Evolutionary conservation across 2,329 filamentous ascomycete species (phyloP).

Genomic region (Nemania bipapillata): DNA sequence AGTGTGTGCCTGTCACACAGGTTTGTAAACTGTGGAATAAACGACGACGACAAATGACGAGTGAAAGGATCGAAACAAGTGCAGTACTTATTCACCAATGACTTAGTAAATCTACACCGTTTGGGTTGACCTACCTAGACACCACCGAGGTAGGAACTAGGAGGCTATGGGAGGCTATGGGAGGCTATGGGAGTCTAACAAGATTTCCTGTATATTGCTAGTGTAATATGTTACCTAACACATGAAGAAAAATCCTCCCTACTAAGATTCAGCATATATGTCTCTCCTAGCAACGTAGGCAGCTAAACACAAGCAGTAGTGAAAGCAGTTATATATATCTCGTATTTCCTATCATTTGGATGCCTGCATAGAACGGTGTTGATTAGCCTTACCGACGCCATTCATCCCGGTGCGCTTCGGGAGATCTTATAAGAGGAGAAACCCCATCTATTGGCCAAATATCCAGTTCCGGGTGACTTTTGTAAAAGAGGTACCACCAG

Average conservation of each 20-base stretch:
- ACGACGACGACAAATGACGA: background rate
- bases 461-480: background rate
- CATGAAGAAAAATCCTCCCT: too few species aligned
- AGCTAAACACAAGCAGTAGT: background rate
- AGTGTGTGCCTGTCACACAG: constrained; percentile 1
- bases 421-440: background rate
- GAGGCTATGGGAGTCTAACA: too few species aligned
- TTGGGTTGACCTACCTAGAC: too few species aligned
- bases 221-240: too few species aligned
- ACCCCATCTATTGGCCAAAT: background rate
- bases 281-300: background rate
- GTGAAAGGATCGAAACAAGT: background rate
- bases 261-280: too few species aligned
- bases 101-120: background rate
- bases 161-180: too few species aligned
- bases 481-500: background rate
- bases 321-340: background rate
- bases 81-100: background rate
- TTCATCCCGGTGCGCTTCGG: background rate
- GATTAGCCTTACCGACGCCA: background rate
- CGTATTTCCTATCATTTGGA: background rate
- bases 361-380: background rate
- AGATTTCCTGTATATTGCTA: too few species aligned
- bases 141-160: too few species aligned
- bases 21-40: background rate